Evolutionary conservation across 2,329 filamentous ascomycete species (phyloP).

Genomic region (Talaromyces sp.): DNA sequence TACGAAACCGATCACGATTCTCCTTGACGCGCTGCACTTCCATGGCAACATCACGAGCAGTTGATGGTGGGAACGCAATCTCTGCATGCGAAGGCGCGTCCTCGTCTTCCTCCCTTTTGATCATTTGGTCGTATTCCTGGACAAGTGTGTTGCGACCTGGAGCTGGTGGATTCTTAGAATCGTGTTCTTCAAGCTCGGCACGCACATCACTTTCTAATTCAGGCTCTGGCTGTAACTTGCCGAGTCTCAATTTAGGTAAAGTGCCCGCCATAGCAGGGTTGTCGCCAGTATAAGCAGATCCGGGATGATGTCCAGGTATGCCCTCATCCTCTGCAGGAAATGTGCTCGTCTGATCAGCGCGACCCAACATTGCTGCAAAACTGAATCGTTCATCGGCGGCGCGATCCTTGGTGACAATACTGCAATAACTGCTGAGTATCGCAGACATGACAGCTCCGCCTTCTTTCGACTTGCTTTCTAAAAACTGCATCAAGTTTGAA

Average conservation of each 20-base stretch:
- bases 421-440: constrained; percentile 62
- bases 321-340: constrained; percentile 64
- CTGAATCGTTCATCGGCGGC: constrained; percentile 56
- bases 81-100: constrained; percentile 76
- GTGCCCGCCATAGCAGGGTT: constrained; percentile 56
- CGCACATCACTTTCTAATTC: constrained; percentile 81
- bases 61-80: constrained; percentile 80
- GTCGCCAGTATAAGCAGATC: constrained; percentile 57
- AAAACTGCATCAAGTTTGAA: constrained; percentile 76
- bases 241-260: constrained; percentile 66
- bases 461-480: constrained; percentile 79
- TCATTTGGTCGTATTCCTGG: constrained; percentile 82
- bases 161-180: constrained; percentile 68
- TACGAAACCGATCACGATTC: constrained; percentile 84
- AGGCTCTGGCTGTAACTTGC: constrained; percentile 75
- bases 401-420: constrained; percentile 58
- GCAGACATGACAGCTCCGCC: constrained; percentile 75
- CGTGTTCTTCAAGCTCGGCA: constrained; percentile 80
- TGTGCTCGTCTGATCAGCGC: constrained; percentile 53
- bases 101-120: constrained; percentile 83
- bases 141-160: constrained; percentile 69
- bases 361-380: constrained; percentile 57
- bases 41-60: constrained; percentile 84
- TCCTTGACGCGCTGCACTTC: constrained; percentile 93
- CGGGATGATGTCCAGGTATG: constrained; percentile 64